Evolutionary conservation across 1,284 basidiomycete species (phyloP), one percentile per base, ranked within the genome.

Genomic region (Thelephora terrestris): DNA sequence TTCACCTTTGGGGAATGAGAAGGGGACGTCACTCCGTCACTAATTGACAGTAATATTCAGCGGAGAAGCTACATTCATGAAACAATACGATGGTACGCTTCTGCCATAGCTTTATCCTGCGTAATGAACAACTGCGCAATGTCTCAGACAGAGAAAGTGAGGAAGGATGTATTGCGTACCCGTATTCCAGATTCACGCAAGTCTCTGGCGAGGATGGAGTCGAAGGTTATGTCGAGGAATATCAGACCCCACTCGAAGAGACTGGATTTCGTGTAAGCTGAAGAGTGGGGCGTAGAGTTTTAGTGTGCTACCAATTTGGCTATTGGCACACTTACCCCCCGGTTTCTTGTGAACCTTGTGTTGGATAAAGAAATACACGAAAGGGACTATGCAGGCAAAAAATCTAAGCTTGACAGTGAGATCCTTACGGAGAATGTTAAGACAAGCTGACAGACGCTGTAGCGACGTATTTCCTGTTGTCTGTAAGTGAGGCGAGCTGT

Each of bases 241-340:
- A 94, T 90, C 45, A 94, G 76, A 2, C 71, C 71, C 91, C 91
- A 95, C 64, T 95, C 91, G 54, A 90, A 87, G 62, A 93, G 82
- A 45, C 84, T 79, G 58, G 93, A 95, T 45, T 69, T 69, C 0
- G 87, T 91, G 64, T 93, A 94, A 9, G 91, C 90, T 90, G 57
- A 16, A 53, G 47, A 51, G 50, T 36, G 39, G 21, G 21, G 27
- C 37, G 35, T 47, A 14, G 9, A 18, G n/a, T 42, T 14, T 18
- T 18, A 12, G 18, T 21, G n/a, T 14, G 39, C 14, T 25, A 39
- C 21, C 6, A 21, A 21, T n/a, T n/a, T n/a, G 18, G 32, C 20
- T 45, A 20, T 37, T 44, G 6, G n/a, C 9, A 5, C 29, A 48
- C 70, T 50, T 52, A 88, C 88, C 85, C 61, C 91, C 91, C 0